A percentile compares a stretch with the other conserved stretches of the same genome.
These are phyloP conservation scores for Pueraria montana DNA, from an alignment of 306 rosid species.

Conservation along the genomic window DNA sequence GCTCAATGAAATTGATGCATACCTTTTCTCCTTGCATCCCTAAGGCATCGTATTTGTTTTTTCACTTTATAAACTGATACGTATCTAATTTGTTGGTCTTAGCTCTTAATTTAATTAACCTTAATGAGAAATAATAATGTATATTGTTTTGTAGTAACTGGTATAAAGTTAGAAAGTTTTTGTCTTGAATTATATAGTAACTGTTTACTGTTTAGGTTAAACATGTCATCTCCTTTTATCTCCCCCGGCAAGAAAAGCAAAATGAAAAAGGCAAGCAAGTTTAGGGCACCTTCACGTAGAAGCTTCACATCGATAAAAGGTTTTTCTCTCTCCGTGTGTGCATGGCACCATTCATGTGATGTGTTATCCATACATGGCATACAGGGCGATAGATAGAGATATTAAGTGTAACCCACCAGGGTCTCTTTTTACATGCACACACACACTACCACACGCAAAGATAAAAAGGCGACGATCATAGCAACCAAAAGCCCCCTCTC, in stretches of 20 bases:
- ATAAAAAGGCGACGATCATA: slow-evolving; percentile 71
- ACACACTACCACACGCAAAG: slow-evolving; percentile 57
- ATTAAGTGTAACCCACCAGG: slow-evolving; percentile 1
- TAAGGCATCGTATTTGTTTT: too few species aligned
- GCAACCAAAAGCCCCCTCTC: slow-evolving; percentile 61
- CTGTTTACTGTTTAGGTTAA: neutral
- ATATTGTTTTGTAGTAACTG: too few species aligned
- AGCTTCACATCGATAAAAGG: slow-evolving; percentile 60
- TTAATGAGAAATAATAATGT: too few species aligned
- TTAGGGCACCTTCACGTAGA: slow-evolving; percentile 43
- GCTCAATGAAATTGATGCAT: too few species aligned
- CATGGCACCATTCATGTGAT: too few species aligned
- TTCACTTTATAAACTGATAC: too few species aligned
- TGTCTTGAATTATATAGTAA: neutral
- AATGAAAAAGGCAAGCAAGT: slow-evolving; percentile 16
- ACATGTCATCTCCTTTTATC: neutral
- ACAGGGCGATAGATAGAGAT: too few species aligned
- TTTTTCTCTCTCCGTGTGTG: neutral
- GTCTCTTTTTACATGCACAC: slow-evolving; percentile 55
- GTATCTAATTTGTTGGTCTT: too few species aligned
- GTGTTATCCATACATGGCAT: too few species aligned
- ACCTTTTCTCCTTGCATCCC: too few species aligned
- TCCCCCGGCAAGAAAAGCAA: neutral
- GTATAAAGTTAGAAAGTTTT: neutral
- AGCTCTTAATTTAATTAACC: too few species aligned